Evolutionary conservation across 1,284 basidiomycete genomes (phyloP), one percentile per base, ranked within the genome.

Genomic region (Ceratobasidium sp.): DNA sequence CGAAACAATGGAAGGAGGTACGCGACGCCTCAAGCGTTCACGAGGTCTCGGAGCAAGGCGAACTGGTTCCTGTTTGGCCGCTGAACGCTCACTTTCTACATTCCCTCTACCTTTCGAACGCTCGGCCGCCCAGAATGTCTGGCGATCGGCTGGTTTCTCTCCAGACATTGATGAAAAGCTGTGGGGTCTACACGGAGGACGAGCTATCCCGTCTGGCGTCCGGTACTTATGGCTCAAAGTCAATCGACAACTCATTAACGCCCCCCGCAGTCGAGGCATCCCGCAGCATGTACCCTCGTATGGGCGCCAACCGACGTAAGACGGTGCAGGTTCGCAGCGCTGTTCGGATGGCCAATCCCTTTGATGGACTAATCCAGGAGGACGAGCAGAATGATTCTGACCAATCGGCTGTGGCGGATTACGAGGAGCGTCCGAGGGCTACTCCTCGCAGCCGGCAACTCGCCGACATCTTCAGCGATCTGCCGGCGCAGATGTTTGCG

Each of bases 11-110:
- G 48, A 36, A 65, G 12, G 28, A 65, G 23, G 30, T 65, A 3
- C 62, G 50, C n/a, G 62, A 65, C 32, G 62, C 48, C 1, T 28
- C 46, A 18, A 32, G 62, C 32, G 62, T 53, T 4, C 46, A 52
- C 34, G 48, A 6, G 9, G 9, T 43, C 21, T 36, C n/a, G 32
- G 18, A 10, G 8, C 16, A 46, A 2, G 60, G 60, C 1, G 26
- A 1, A 5, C 32, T 65, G 10, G 62, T 65, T 39, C 62, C 62
- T 3, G 23, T 52, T 23, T 53, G 62, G 32, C 62, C 62, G 6
- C 62, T 65, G 14, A 14, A 23, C 2, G 62, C 62, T 1, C 36
- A 39, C 14, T 65, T 65, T 26, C 32, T 65, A 5, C 62, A 36
- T 28, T 18, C 34, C 1, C 46, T 65, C 34, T n/a, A 46, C 5